Conservation (phyloP, 352 stramenopile genomes). For the Pythium rhizo-oryzae region DNA sequence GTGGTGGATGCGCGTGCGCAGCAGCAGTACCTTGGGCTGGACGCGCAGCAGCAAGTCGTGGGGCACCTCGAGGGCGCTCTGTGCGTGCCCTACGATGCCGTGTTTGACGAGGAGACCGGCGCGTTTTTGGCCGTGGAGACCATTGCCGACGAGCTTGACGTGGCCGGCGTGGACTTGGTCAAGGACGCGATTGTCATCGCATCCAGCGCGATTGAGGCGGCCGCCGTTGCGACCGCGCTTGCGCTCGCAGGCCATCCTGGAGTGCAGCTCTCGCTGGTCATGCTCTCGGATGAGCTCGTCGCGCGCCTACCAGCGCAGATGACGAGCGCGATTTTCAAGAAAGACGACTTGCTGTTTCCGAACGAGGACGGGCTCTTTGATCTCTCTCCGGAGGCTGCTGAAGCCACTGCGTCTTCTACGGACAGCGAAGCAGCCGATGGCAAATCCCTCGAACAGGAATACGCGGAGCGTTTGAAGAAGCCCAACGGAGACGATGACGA, state of each 20-base stretch:
- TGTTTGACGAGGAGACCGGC: conserved; percentile 43
- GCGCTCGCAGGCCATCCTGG: conserved; percentile 40
- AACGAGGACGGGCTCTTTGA: conserved; percentile 59
- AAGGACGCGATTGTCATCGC: conserved; percentile 47
- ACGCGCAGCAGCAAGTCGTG: conserved; percentile 38
- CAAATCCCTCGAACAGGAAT: conserved; percentile 40
- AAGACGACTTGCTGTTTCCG: conserved; percentile 45
- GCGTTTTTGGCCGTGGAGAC: conserved; percentile 43
- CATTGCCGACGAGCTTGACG: conserved; percentile 45
- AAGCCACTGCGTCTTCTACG: neutral
- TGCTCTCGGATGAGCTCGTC: conserved; percentile 48
- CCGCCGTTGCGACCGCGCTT: conserved; percentile 60
- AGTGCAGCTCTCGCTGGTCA: conserved; percentile 44
- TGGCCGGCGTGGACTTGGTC: conserved; percentile 42
- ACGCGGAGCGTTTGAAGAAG: conserved; percentile 45
- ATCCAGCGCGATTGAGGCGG: conserved; percentile 50
- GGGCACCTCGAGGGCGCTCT: conserved; percentile 53
- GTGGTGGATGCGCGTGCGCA: conserved; percentile 57
- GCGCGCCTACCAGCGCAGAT: conserved; percentile 38
- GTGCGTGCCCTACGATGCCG: conserved; percentile 53
- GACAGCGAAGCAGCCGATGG: too few relatives aligned
- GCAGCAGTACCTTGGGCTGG: conserved; percentile 52
- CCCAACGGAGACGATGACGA: conserved; percentile 28
- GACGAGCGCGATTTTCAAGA: conserved; percentile 49
- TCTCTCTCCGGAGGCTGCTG: conserved; percentile 39